Evolutionary conservation across 345 rosid genomes (phyloP).

Genomic region (Arabidopsis thaliana): DNA sequence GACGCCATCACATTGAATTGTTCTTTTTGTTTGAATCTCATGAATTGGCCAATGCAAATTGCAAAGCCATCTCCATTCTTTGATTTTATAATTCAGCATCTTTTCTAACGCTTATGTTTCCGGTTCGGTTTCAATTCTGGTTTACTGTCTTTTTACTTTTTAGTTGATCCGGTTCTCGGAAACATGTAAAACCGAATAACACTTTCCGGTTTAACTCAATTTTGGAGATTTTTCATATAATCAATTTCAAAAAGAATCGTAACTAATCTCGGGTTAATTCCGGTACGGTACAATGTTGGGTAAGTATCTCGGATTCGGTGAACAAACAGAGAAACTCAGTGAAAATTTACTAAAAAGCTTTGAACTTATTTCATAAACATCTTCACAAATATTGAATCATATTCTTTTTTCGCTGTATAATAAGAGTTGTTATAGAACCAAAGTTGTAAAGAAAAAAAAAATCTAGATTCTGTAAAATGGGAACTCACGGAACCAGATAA

Average conservation of each 20-base stretch:
- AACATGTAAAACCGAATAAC: neutral
- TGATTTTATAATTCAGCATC: neutral
- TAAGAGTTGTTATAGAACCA: conserved; percentile 12
- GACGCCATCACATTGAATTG: conserved; percentile 8
- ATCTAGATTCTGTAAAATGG: conserved; percentile 47
- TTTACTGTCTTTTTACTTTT: neutral
- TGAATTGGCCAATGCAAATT: conserved; percentile 9
- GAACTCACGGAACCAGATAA: conserved; percentile 36
- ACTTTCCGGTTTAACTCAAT: neutral
- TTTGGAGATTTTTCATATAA: too few species aligned
- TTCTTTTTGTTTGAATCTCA: neutral
- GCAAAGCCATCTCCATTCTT: neutral
- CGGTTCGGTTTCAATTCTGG: neutral
- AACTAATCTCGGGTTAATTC: too few species aligned
- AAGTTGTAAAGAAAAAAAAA: conserved; percentile 19
- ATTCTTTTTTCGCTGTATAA: conserved; percentile 43
- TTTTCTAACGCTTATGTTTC: neutral
- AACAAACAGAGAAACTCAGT: neutral
- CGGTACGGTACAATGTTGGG: neutral
- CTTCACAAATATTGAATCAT: conserved; percentile 59
- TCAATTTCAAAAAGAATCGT: too few species aligned
- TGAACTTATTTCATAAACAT: conserved; percentile 68
- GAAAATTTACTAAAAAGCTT: neutral
- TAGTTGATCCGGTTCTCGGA: neutral
- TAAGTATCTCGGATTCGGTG: neutral